These are phyloP conservation scores for Didymella pinodella DNA, from an alignment of 2,329 filamentous ascomycete species.

Conservation along the genomic window DNA sequence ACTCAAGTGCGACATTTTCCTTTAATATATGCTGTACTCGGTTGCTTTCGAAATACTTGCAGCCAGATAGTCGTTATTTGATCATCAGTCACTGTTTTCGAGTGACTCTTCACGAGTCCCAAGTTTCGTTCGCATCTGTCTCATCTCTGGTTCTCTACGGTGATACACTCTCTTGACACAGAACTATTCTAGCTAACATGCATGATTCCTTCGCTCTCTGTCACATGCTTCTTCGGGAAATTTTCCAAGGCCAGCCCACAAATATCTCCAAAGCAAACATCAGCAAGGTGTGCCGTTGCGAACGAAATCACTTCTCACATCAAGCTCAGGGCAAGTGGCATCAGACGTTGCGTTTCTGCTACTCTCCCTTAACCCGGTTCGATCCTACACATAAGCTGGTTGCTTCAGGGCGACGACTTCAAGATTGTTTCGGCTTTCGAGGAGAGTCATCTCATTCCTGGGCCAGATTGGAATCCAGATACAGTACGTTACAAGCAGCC, in stretches of 20 bases:
- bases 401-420: background rate
- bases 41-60: background rate
- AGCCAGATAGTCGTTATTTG: background rate
- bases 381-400: background rate
- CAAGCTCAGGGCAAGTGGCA: background rate
- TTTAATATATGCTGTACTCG: background rate
- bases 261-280: background rate
- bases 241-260: background rate
- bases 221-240: background rate
- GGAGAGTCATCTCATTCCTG: background rate
- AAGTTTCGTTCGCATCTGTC: background rate
- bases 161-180: background rate
- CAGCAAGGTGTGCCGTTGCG: background rate
- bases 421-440: too few species aligned
- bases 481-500: background rate
- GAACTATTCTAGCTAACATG: background rate
- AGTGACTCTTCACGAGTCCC: background rate
- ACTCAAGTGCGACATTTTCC: background rate
- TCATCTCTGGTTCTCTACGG: background rate
- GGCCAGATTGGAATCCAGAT: background rate
- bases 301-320: background rate
- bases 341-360: background rate
- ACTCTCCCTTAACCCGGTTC: background rate
- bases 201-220: background rate
- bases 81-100: background rate